Conservation (phyloP, 2,329 filamentous ascomycete genomes). For the Trichophyton benhamiae region DNA sequence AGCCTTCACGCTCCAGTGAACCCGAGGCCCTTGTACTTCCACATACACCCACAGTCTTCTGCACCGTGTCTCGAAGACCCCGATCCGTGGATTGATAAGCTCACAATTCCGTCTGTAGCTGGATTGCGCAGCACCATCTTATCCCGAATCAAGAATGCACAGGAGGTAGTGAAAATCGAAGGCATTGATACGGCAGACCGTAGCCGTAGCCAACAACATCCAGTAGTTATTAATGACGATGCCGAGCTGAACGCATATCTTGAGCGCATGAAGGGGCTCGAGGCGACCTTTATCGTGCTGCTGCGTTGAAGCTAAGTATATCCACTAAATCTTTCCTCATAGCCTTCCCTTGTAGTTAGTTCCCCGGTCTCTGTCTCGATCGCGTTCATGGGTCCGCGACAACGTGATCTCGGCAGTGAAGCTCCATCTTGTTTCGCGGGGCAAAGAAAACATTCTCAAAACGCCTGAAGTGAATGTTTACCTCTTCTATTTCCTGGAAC, state of each 20-base stretch:
- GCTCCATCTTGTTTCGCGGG: not conserved
- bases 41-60: constrained; percentile 51
- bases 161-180: constrained; percentile 47
- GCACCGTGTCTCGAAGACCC: constrained; percentile 34
- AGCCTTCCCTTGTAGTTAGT: not conserved
- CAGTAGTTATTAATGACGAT: constrained; percentile 49
- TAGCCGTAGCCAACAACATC: constrained; percentile 41
- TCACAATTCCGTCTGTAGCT: constrained; percentile 45
- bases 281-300: constrained; percentile 42
- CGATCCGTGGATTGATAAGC: constrained; percentile 52
- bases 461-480: not conserved
- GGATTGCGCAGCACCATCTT: constrained; percentile 53
- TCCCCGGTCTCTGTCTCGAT: not conserved
- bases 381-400: not conserved
- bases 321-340: not conserved
- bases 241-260: constrained; percentile 62
- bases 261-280: constrained; percentile 46
- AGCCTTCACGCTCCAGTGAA: constrained; percentile 22
- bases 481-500: not conserved
- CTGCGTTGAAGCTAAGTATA: not conserved
- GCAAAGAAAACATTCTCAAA: not conserved
- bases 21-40: constrained; percentile 53
- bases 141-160: constrained; percentile 47
- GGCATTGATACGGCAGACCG: constrained; percentile 49
- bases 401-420: not conserved